These are phyloP conservation scores for Centrapalus pauciflorus DNA, from an alignment of 129 eudicot species.

Conservation along the genomic window DNA sequence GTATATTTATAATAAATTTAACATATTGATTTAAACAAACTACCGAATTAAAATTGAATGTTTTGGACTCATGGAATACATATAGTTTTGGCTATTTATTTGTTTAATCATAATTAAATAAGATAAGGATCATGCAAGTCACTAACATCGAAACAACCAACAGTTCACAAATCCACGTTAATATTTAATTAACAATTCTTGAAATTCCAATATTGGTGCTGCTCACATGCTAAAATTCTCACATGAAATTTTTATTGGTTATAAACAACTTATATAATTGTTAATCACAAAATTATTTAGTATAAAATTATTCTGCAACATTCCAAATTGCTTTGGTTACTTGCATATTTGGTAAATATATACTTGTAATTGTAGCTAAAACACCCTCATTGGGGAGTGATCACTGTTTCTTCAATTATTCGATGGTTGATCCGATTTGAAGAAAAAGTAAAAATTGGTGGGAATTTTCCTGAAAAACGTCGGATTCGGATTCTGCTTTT, in stretches of 20 bases:
- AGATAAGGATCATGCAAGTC: slow-evolving; percentile 22
- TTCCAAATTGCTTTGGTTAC: background rate
- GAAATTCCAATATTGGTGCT: slow-evolving; percentile 18
- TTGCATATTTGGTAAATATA: background rate
- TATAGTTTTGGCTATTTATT: no score
- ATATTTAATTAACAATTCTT: slow-evolving; percentile 4
- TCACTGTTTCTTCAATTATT: no score
- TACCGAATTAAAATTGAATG: background rate
- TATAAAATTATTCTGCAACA: background rate
- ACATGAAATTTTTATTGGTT: background rate
- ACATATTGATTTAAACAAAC: background rate
- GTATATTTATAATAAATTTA: no score
- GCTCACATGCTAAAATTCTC: slow-evolving; percentile 27
- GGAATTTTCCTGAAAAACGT: no score
- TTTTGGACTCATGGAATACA: background rate
- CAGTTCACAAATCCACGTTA: slow-evolving; percentile 9
- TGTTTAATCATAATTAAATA: no score
- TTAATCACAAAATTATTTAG: background rate
- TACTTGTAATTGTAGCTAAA: no score
- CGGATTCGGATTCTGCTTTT: no score
- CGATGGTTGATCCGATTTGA: no score
- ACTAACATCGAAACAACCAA: slow-evolving; percentile 24
- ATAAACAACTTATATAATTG: background rate
- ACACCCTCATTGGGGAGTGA: no score
- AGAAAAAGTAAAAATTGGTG: background rate